Evolutionary conservation across 257 asterid species (phyloP).

Genomic region (Linaria vulgaris): DNA sequence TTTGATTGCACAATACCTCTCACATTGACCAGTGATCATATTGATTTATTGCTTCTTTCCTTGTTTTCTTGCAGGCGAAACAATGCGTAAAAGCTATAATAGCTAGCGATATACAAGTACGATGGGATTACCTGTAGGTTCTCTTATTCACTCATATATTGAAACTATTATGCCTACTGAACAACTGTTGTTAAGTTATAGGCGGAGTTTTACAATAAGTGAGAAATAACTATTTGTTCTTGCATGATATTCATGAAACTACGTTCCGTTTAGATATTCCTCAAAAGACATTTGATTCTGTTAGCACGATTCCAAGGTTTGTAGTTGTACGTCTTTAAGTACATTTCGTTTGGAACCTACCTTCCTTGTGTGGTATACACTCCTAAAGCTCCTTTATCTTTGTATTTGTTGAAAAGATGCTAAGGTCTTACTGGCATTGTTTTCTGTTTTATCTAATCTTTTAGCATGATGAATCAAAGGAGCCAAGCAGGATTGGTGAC

Average conservation of each 20-base stretch:
- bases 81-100: slow-evolving; percentile 28
- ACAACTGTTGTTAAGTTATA: not conserved
- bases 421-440: slow-evolving; percentile 11
- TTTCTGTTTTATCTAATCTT: slow-evolving; percentile 22
- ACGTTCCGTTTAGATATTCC: not conserved
- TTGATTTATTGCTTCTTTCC: slow-evolving; percentile 15
- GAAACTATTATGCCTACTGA: not conserved
- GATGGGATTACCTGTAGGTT: slow-evolving; percentile 63
- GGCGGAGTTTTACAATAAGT: not conserved
- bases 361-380: not conserved
- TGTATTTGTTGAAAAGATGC: not conserved
- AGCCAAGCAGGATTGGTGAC: slow-evolving; percentile 59
- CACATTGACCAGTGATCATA: not conserved
- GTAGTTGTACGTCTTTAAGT: not conserved
- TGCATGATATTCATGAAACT: not conserved
- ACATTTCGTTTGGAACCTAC: not conserved
- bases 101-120: slow-evolving; percentile 19
- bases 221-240: not conserved
- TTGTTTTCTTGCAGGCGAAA: slow-evolving; percentile 35
- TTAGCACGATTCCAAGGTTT: not conserved
- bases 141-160: slow-evolving; percentile 25
- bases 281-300: not conserved
- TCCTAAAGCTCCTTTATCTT: not conserved
- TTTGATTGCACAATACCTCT: not conserved
- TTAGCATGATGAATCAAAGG: slow-evolving; percentile 44